These are phyloP conservation scores for Draba incana DNA, from an alignment of 345 rosid species.

Conservation along the genomic window DNA sequence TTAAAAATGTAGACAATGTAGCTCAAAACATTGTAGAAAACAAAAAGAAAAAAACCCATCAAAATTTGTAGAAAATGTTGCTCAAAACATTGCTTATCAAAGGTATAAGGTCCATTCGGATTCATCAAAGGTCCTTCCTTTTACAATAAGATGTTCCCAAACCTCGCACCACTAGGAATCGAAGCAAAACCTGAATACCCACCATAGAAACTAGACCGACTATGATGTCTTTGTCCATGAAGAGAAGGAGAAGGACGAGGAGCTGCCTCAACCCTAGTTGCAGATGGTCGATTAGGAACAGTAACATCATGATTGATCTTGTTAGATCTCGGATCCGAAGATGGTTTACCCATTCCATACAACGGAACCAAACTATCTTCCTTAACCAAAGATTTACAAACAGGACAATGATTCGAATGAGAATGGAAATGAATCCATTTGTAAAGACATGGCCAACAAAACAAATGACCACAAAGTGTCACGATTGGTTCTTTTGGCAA, in stretches of 20 bases:
- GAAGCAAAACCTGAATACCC: slow-evolving; percentile 60
- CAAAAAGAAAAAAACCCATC: too few species aligned
- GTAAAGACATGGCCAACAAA: slow-evolving; percentile 98
- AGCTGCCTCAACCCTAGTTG: slow-evolving; percentile 88
- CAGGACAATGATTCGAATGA: slow-evolving; percentile 62
- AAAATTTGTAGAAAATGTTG: background rate
- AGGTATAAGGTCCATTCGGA: background rate
- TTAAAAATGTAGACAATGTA: background rate
- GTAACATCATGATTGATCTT: slow-evolving; percentile 62
- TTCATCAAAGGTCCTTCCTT: background rate
- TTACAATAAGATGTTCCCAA: slow-evolving; percentile 73
- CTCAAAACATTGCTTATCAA: background rate
- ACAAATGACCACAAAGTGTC: slow-evolving; percentile 91
- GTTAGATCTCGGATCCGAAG: slow-evolving; percentile 79
- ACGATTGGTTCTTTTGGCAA: slow-evolving; percentile 91
- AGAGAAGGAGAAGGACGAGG: slow-evolving; percentile 67
- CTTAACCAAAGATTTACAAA: slow-evolving; percentile 80
- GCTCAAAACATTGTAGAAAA: too few species aligned
- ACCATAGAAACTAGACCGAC: slow-evolving; percentile 15
- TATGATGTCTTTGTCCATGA: slow-evolving; percentile 21
- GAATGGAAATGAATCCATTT: slow-evolving; percentile 87
- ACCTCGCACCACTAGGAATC: slow-evolving; percentile 56
- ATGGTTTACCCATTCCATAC: slow-evolving; percentile 88
- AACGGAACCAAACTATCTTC: slow-evolving; percentile 89
- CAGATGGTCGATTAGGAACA: slow-evolving; percentile 85